Evolutionary conservation across 2,329 filamentous ascomycete genomes (phyloP).

Genomic region (Didymella pomorum): DNA sequence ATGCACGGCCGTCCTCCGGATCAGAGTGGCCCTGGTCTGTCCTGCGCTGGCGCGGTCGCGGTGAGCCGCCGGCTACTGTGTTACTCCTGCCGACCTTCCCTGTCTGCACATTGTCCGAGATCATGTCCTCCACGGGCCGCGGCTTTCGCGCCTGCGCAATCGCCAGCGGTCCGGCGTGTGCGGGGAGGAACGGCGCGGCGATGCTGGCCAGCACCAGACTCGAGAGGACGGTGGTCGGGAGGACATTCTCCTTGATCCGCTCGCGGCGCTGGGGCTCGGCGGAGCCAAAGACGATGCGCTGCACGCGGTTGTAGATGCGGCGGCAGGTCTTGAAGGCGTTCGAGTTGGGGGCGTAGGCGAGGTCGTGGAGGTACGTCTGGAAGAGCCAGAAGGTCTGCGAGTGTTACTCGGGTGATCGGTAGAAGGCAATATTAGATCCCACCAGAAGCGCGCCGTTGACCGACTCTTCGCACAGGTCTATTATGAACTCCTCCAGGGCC

Average conservation of each 20-base stretch:
- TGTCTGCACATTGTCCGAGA: slow-evolving; percentile 64
- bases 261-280: slow-evolving; percentile 73
- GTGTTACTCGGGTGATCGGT: slow-evolving; percentile 2
- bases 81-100: slow-evolving; percentile 72
- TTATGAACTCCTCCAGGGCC: slow-evolving; percentile 86
- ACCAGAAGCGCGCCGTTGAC: slow-evolving; percentile 85
- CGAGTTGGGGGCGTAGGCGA: slow-evolving; percentile 76
- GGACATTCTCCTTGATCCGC: slow-evolving; percentile 80
- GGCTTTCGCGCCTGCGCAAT: slow-evolving; percentile 83
- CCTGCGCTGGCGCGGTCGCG: slow-evolving; percentile 55
- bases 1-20: slow-evolving; percentile 45
- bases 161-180: slow-evolving; percentile 80
- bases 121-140: slow-evolving; percentile 67
- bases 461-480: slow-evolving; percentile 86
- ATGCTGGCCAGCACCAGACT: slow-evolving; percentile 82
- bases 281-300: slow-evolving; percentile 84
- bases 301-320: slow-evolving; percentile 86
- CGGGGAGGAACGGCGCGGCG: slow-evolving; percentile 76
- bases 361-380: slow-evolving; percentile 85
- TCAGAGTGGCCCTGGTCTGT: slow-evolving; percentile 45
- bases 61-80: slow-evolving; percentile 65
- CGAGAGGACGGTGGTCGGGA: slow-evolving; percentile 81
- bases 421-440: slow-evolving; percentile 20
- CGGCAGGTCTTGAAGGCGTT: slow-evolving; percentile 83
- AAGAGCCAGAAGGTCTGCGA: slow-evolving; percentile 86